Evolutionary conservation across 306 rosid species (phyloP), one percentile per base, ranked within the genome.

Genomic region (Vicia sativa): DNA sequence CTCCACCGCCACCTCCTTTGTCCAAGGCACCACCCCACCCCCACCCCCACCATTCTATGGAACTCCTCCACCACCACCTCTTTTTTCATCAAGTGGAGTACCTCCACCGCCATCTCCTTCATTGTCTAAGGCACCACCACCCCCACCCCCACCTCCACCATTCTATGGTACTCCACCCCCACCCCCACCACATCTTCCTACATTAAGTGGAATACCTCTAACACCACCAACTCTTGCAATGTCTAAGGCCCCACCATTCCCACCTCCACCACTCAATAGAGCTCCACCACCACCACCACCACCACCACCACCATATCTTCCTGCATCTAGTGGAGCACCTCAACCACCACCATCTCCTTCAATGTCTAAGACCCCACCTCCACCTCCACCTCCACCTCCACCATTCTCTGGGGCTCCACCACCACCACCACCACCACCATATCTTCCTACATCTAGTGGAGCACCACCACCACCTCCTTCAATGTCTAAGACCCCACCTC

Each of bases 371-470:
- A 9, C 34, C 29, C 74, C 77, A 0, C 75, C 8, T 56, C 73
- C 76, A 11, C 73, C 52, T 0, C 37, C 72, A 0, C 83, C 44
- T 8, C 64, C 74, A 0, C 77, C 85, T 56, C 73, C 76, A 11
- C 73, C 79, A 15, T 70, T 73, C 28, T 34, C 2, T 9, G 21
- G 16, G 37, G 58, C 52, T 0, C 37, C 72, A 0, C 83, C 44
- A 14, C 64, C 74, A 6, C 37, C 72, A 0, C 83, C 44, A 14
- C 64, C 74, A 6, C 71, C 81, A 11, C 62, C 76, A 3, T 52
- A 71, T 1, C 62, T 28, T 25, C 31, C 28, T 43, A 9, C 57
- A 43, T 28, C 10, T 16, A 26, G 18, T 25, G 37, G 9, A 38
- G 11, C 67, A 0, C 44, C 80, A 0, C 67, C 63, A 5, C 83